Evolutionary conservation across 176 grass and related monocot species (phyloP).

Genomic region (Paspalum notatum): DNA sequence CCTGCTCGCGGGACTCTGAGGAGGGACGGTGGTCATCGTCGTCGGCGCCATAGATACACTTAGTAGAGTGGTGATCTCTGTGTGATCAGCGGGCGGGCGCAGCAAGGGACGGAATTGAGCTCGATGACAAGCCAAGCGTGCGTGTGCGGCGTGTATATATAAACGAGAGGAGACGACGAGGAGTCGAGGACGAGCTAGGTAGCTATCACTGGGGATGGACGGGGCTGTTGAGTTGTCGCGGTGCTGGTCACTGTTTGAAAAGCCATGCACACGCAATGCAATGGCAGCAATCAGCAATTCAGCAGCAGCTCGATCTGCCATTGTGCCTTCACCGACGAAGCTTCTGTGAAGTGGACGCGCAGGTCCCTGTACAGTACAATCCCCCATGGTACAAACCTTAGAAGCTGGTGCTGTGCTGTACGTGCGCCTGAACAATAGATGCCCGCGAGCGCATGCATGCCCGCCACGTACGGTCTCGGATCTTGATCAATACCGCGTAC

Average conservation of each 20-base stretch:
- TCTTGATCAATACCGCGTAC: no score
- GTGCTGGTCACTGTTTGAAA: constrained; percentile 9
- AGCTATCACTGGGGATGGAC: no score
- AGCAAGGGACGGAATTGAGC: background rate
- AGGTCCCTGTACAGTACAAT: no score
- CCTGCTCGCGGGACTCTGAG: background rate
- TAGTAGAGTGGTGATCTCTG: background rate
- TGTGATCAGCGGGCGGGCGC: background rate
- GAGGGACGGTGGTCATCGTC: background rate
- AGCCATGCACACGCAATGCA: background rate
- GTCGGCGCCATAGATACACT: constrained; percentile 17
- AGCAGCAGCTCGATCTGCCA: no score
- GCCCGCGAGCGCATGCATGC: no score
- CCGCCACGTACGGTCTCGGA: no score
- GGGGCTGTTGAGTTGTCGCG: constrained; percentile 30
- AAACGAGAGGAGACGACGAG: background rate
- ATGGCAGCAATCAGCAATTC: no score
- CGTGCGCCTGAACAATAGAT: no score
- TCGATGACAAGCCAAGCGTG: constrained; percentile 20
- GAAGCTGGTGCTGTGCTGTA: no score
- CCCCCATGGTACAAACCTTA: no score
- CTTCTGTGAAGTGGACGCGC: constrained; percentile 31
- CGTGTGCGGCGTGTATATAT: constrained; percentile 3
- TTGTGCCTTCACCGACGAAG: constrained; percentile 41
- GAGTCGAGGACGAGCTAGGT: background rate